Base-by-base conservation (phyloP, 2,329 filamentous ascomycete species). In the Penicillium corylophilum region DNA sequence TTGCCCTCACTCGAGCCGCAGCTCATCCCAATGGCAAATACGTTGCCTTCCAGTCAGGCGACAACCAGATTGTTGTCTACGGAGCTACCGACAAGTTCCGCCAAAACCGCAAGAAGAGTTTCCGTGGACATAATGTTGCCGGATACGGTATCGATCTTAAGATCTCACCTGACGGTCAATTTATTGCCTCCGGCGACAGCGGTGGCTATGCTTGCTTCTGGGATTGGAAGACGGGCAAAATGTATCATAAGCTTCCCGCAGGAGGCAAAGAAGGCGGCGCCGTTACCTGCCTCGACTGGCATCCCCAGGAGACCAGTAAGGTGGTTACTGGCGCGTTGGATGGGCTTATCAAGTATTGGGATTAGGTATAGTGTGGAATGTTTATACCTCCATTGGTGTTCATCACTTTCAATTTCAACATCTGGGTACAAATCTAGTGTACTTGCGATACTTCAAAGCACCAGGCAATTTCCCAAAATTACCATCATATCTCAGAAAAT, bases 181-280 rank as follows among this genome's bases (percentile, higher is more conserved):
- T 96, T 70, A 79, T 99, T 48, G 87, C 85, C 18, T 89, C 84
- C 16, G 94, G 94, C 55, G 94, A 99, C 71, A 89, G 85, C 46
- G 90, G 84, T 15, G 94, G 95, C 31, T 96, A 84, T 65, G 85
- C 96, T 43, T 95, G 89, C 74, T 96, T 97, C 76, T 99, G 92
- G 90, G 94, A 97, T 74, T 99, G 92, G 90, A 99, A 99, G 82
- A 96, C 91, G 35, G 95, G 93, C 72, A 97, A 96, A 77, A 93
- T 99, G 91, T 96, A 90, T 74, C 90, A 96, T 75, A 97, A 97
- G 80, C 84, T 99, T 59, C 84, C 88, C 74, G 92, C 90, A 2
- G 74, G 74, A 33, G 75, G 75, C 5, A 77, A 77, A 22, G 85
- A 89, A 53, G 91, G 90, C 48, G 83, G 87, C 47, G 85, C 92